phyloP scores from a whole-genome alignment of 495 filamentous ascomycete genomes.

The Pseudomonodictys pantanalensis region DNA sequence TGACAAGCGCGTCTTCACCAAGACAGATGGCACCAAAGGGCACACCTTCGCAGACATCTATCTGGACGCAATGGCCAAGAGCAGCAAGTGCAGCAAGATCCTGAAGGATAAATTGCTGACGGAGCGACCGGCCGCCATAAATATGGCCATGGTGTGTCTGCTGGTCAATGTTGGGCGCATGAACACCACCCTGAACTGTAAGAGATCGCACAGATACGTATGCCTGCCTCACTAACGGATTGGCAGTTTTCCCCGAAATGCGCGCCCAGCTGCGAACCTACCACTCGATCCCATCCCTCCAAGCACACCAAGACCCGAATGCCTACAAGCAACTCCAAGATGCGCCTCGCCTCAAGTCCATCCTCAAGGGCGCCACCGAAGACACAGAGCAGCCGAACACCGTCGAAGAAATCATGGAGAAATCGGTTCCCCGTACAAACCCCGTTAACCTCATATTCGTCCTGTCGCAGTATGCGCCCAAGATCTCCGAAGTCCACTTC shows the following conservation, averaged over 20 bases:
- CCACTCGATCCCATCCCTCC: constrained; percentile 93
- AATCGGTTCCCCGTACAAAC: constrained; percentile 77
- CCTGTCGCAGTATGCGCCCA: constrained; percentile 83
- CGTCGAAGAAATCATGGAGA: constrained; percentile 72
- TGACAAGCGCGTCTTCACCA: constrained; percentile 79
- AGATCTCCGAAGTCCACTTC: constrained; percentile 91
- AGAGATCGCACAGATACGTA: constrained; percentile 17
- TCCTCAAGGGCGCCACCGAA: constrained; percentile 94
- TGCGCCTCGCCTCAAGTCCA: constrained; percentile 92
- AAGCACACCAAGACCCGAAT: constrained; percentile 90
- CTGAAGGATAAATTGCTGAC: constrained; percentile 93
- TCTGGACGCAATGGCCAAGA: constrained; percentile 96
- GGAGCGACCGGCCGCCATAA: constrained; percentile 85
- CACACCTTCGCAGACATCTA: constrained; percentile 94
- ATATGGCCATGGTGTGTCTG: constrained; percentile 99
- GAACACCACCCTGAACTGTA: constrained; percentile 99
- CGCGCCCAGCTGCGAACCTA: constrained; percentile 96
- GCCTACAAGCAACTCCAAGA: constrained; percentile 98
- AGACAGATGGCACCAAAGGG: constrained; percentile 64
- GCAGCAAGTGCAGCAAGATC: constrained; percentile 98
- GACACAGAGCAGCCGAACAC: constrained; percentile 84
- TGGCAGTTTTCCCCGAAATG: constrained; percentile 96
- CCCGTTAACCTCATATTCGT: constrained; percentile 97
- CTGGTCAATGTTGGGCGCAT: constrained; percentile 96
- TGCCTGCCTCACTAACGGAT: constrained; percentile 36